Evolutionary conservation across 768 basidiomycete genomes (phyloP), one percentile per base, ranked within the genome.

Genomic region (Atractiella rhizophila): DNA sequence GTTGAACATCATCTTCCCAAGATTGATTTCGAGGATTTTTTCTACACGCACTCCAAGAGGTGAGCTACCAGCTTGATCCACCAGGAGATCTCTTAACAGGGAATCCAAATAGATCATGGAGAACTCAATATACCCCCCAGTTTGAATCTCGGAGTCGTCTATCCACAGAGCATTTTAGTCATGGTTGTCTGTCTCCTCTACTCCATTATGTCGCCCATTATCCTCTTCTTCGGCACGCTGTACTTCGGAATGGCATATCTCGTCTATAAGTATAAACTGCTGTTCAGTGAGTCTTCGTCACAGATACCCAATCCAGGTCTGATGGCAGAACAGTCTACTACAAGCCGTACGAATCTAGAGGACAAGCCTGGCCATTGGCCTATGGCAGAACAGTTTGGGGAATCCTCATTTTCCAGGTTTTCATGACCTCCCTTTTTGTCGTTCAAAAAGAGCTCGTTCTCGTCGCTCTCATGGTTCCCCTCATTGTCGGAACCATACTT

Each of bases 331-430:
- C 25, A 48, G 44, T 48, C 16, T 96, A 88, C 64, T 91, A 91
- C 64, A 94, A 94, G 54, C 88, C 91, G 0, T 96, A 94, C 59
- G 86, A 94, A 60, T 82, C 79, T 2, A 78, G 77, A 51, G 91
- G 91, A 2, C 85, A 94, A 62, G 91, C 86, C 1, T 96, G 91
- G 88, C 82, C 83, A 0, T 72, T 94, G 50, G 86, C 91, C 0
- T 94, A 86, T 57, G 68, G 73, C 21, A 77, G 88, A 6, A 70
- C 91, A 29, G 74, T 86, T 25, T 81, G 80, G 76, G 86, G 80
- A 33, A 69, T 96, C 42, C 56, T 88, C 56, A 79, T 88, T 40
- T 96, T 86, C 66, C 72, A 86, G 42, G 56, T 85, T 33, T 91
- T 96, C 66, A 96, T 96, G 91, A 80, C 74, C 33, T 86, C 86